Percentiles rank a stretch among this genome's conserved stretches.
phyloP scores from a whole-genome alignment of 2,329 filamentous ascomycete species.

The Pseudogymnoascus pannorum region DNA sequence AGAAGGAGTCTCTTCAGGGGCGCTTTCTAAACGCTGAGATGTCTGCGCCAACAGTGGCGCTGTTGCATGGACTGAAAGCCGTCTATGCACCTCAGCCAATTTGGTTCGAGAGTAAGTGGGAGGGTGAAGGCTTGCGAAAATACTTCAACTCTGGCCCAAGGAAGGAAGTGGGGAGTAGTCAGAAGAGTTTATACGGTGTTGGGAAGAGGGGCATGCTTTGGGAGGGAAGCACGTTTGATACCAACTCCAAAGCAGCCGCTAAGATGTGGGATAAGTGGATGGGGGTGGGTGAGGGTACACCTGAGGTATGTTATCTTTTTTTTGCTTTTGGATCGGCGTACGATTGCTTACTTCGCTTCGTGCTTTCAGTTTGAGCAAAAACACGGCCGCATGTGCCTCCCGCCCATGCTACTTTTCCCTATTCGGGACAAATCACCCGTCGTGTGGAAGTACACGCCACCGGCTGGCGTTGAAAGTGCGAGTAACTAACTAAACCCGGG shows the following conservation, averaged over 20 bases:
- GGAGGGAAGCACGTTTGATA: conserved; percentile 54
- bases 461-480: not conserved
- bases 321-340: too few relatives aligned
- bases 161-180: conserved; percentile 43
- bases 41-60: conserved; percentile 64
- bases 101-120: conserved; percentile 71
- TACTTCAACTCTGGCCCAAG: conserved; percentile 55
- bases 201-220: conserved; percentile 48
- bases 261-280: conserved; percentile 57
- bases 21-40: conserved; percentile 76
- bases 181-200: conserved; percentile 52
- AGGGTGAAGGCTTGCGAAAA: conserved; percentile 42
- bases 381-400: conserved; percentile 51
- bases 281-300: conserved; percentile 49
- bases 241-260: conserved; percentile 48
- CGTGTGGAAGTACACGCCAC: not conserved
- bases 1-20: conserved; percentile 64
- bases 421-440: conserved; percentile 40
- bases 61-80: conserved; percentile 72
- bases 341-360: not conserved
- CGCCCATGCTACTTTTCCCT: conserved; percentile 51
- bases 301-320: conserved; percentile 21
- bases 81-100: conserved; percentile 73
- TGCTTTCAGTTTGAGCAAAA: conserved; percentile 43
- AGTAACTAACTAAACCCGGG: not conserved